A percentile compares a stretch with the other conserved stretches of the same genome.
phyloP scores from a whole-genome alignment of 2,329 filamentous ascomycete genomes.

The Aureobasidium subglaciale region DNA sequence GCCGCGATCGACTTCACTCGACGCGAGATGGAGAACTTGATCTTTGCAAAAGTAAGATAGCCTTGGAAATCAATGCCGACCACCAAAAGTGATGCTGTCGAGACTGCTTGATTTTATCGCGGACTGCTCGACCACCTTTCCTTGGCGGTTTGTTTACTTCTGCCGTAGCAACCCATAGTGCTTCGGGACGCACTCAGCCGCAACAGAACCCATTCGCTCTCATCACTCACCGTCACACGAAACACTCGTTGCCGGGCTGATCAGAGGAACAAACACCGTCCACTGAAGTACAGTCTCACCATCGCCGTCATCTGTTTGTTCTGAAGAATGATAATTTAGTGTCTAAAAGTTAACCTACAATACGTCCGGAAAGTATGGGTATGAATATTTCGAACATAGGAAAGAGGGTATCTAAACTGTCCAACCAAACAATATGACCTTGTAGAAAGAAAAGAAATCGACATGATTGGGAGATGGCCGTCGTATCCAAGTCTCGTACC shows the following conservation, averaged over 20 bases:
- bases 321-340: neutral
- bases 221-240: neutral
- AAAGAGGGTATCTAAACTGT: slow-evolving; percentile 12
- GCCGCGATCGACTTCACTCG: neutral
- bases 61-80: neutral
- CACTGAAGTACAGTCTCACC: neutral
- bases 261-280: neutral
- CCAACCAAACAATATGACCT: neutral
- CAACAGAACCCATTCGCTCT: neutral
- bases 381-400: neutral
- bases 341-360: neutral
- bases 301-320: neutral
- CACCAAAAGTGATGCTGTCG: neutral
- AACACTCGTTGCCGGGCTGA: slow-evolving; percentile 4
- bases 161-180: slow-evolving; percentile 7
- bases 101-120: neutral
- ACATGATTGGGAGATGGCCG: neutral
- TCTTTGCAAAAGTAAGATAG: neutral
- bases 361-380: neutral
- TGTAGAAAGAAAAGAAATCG: neutral
- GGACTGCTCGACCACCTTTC: slow-evolving; percentile 4
- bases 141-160: slow-evolving; percentile 14
- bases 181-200: slow-evolving; percentile 2
- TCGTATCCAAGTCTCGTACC: neutral
- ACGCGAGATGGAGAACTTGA: neutral